phyloP scores from a whole-genome alignment of 352 stramenopile genomes.

The Phytophthora vignae region DNA sequence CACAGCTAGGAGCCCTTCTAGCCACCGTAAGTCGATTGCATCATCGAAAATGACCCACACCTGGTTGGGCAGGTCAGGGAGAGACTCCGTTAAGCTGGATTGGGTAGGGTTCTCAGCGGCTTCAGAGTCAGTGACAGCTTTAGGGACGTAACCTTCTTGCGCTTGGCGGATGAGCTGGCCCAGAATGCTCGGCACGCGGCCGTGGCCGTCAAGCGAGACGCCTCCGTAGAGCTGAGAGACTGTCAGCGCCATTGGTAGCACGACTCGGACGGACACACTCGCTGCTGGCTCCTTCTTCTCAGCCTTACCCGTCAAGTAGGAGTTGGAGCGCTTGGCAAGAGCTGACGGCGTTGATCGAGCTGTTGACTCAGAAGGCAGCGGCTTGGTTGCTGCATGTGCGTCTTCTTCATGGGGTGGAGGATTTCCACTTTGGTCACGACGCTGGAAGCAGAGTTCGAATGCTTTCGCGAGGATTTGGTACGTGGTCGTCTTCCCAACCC shows the following conservation, averaged over 20 bases:
- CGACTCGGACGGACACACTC: conserved; percentile 31
- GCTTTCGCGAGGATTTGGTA: conserved; percentile 48
- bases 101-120: background rate
- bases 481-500: conserved; percentile 48
- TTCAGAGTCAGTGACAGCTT: background rate
- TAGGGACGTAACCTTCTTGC: conserved; percentile 35
- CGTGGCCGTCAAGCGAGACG: conserved; percentile 41
- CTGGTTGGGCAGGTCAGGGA: conserved; percentile 26
- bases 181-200: conserved; percentile 46
- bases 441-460: conserved; percentile 26
- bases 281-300: background rate
- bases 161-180: conserved; percentile 40
- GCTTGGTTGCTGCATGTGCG: background rate
- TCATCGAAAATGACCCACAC: conserved; percentile 63
- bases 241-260: conserved; percentile 51
- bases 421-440: background rate
- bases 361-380: background rate
- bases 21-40: conserved; percentile 43
- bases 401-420: background rate
- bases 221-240: conserved; percentile 59
- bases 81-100: background rate
- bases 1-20: conserved; percentile 47
- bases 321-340: conserved; percentile 19
- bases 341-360: background rate
- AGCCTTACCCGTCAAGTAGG: conserved; percentile 2